Evolutionary conservation across 345 rosid genomes (phyloP).

Genomic region (Melaleuca quinquenervia): DNA sequence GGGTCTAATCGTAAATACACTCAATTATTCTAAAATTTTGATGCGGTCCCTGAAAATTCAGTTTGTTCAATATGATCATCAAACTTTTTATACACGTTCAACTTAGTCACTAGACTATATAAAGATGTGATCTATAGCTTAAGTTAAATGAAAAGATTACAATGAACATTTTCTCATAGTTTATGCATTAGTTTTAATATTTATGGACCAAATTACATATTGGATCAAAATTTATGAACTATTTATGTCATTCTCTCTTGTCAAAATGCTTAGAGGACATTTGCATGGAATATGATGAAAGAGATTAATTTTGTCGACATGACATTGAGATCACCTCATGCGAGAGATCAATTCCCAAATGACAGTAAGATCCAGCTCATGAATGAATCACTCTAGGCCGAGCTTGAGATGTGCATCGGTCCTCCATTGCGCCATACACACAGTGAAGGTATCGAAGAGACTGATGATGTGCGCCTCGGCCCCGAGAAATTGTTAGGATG

Average conservation of each 20-base stretch:
- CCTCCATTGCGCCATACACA: not conserved
- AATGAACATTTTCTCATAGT: no score
- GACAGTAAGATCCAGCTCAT: not conserved
- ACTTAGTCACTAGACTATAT: no score
- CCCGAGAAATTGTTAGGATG: not conserved
- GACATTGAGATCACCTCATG: not conserved
- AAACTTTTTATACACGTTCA: no score
- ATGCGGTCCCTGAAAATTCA: no score
- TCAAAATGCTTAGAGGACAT: not conserved
- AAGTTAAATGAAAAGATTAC: no score
- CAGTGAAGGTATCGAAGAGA: not conserved
- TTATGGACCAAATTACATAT: no score
- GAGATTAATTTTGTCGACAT: not conserved
- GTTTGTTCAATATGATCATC: no score
- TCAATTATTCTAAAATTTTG: no score
- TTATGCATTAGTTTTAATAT: no score
- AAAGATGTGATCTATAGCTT: no score
- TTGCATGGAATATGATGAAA: not conserved
- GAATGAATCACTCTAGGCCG: not conserved
- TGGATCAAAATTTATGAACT: no score
- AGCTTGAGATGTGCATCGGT: not conserved
- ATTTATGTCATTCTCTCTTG: no score
- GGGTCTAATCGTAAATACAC: not conserved
- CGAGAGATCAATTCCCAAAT: not conserved
- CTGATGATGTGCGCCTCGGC: not conserved